Evolutionary conservation across 2,329 filamentous ascomycete genomes (phyloP).

Genomic region (Paraconiothyrium sp.): DNA sequence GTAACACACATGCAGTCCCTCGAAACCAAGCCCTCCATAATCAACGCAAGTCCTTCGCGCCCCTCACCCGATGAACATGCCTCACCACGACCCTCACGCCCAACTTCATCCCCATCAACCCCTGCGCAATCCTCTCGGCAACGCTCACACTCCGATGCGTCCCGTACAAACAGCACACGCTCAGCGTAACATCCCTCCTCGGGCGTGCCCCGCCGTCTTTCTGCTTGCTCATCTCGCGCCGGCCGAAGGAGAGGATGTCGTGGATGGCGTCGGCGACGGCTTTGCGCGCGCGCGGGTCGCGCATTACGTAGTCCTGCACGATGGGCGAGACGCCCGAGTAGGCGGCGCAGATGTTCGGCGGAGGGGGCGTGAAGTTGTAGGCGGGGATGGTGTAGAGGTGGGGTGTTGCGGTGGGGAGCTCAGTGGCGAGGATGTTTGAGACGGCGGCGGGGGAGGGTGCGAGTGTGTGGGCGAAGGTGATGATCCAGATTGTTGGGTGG

Average conservation of each 20-base stretch:
- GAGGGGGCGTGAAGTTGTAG: slow-evolving; percentile 25
- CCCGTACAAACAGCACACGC: slow-evolving; percentile 37
- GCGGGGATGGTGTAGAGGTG: slow-evolving; percentile 40
- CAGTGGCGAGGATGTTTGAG: slow-evolving; percentile 21
- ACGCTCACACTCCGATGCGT: slow-evolving; percentile 46
- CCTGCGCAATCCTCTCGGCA: slow-evolving; percentile 38
- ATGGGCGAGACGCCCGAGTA: slow-evolving; percentile 36
- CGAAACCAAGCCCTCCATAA: too few relatives aligned
- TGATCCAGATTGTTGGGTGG: slow-evolving; percentile 36
- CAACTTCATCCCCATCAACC: slow-evolving; percentile 26
- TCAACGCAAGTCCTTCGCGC: slow-evolving; percentile 25
- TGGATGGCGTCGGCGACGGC: slow-evolving; percentile 25
- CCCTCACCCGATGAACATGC: slow-evolving; percentile 41
- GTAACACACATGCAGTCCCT: background rate
- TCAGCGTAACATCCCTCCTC: slow-evolving; percentile 25
- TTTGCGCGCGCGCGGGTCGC: slow-evolving; percentile 24
- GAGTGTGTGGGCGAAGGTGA: slow-evolving; percentile 31
- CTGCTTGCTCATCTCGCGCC: slow-evolving; percentile 6
- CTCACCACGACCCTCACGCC: slow-evolving; percentile 34
- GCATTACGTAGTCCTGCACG: slow-evolving; percentile 36
- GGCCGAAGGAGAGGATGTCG: slow-evolving; percentile 23
- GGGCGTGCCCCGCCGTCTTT: background rate
- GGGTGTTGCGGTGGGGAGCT: slow-evolving; percentile 24
- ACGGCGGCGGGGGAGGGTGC: slow-evolving; percentile 13
- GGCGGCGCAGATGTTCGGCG: slow-evolving; percentile 20